These are phyloP conservation scores for Quercus agrifolia DNA, from an alignment of 306 rosid genomes.

Conservation along the genomic window DNA sequence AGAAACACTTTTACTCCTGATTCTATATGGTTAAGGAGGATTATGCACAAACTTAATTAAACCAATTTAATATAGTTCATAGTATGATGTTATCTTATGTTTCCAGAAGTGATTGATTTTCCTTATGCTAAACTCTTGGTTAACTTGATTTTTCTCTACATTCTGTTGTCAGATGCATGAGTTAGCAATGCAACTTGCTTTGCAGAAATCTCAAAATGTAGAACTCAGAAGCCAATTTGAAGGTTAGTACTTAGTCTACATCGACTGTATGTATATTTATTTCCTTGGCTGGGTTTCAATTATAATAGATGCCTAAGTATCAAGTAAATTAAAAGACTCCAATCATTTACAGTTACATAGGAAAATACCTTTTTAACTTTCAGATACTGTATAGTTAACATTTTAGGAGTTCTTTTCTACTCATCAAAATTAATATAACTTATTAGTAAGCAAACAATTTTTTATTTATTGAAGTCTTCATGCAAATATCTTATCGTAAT, in stretches of 20 bases:
- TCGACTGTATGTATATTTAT: neutral
- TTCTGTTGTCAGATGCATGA: slow-evolving; percentile 68
- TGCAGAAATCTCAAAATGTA: slow-evolving; percentile 78
- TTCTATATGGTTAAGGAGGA: neutral
- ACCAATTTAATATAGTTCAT: neutral
- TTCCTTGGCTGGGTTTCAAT: neutral
- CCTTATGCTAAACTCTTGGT: slow-evolving; percentile 2
- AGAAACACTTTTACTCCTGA: neutral
- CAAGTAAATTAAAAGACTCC: neutral
- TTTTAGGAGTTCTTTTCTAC: neutral
- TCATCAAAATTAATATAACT: neutral
- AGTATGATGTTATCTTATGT: neutral
- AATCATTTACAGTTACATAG: neutral
- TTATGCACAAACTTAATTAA: neutral
- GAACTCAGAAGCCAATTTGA: slow-evolving; percentile 79
- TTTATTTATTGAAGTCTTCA: neutral
- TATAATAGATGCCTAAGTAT: neutral
- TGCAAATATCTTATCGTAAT: neutral
- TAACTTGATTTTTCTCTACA: neutral
- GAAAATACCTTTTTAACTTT: neutral
- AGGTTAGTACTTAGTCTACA: slow-evolving; percentile 54
- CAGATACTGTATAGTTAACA: no score
- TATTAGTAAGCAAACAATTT: neutral
- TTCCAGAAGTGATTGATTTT: neutral
- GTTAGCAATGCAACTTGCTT: slow-evolving; percentile 70